Evolutionary conservation across 2,329 filamentous ascomycete genomes (phyloP), one percentile per base, ranked within the genome.

Genomic region (Metarhizium robertsii): DNA sequence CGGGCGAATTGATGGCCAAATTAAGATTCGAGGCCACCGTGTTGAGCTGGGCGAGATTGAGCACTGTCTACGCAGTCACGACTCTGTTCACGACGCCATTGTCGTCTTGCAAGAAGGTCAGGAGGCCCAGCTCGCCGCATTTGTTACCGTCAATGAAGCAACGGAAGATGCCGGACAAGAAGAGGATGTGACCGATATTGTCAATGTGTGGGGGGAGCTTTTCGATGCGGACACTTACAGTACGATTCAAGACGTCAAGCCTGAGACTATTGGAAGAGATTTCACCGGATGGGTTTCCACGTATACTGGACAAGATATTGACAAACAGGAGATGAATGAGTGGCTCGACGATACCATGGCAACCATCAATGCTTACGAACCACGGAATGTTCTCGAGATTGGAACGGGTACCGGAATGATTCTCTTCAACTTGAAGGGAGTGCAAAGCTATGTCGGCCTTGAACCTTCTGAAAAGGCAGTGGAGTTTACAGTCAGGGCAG

Each of bases 371-470:
- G 32, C 42, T 14, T 14, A 18, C 11, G 30, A 16, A 6, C 14
- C 7, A 6, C 43, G 56, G 1, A 45, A 60, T n/a, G 61, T 69
- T 0, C 58, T 69, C 0, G 67, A 69, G 48, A 55, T 70, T 0
- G 67, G 67, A 1, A 63, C 66, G 0, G 67, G 67, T 2, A 55
- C 61, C 0, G 67, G 67, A 55, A 0, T 25, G 7, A 47, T 54
- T 25, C 47, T n/a, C 8, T 48, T 14, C 62, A 65, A 3, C 49
- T 66, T 5, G 16, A 40, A 68, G 54, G 59, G 58, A 0, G 7
- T 69, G 20, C 16, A 61, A 2, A 62, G 52, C 16, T 69, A 69
- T 16, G 25, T 64, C 7, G 67, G 67, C 0, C 53, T 69, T 13
- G 67, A 69, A 1, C 65, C 64, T 1, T 63, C 66, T 3, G 6